These are phyloP conservation scores for Trichoderma reesei DNA, from an alignment of 495 filamentous ascomycete species.

Conservation along the genomic window DNA sequence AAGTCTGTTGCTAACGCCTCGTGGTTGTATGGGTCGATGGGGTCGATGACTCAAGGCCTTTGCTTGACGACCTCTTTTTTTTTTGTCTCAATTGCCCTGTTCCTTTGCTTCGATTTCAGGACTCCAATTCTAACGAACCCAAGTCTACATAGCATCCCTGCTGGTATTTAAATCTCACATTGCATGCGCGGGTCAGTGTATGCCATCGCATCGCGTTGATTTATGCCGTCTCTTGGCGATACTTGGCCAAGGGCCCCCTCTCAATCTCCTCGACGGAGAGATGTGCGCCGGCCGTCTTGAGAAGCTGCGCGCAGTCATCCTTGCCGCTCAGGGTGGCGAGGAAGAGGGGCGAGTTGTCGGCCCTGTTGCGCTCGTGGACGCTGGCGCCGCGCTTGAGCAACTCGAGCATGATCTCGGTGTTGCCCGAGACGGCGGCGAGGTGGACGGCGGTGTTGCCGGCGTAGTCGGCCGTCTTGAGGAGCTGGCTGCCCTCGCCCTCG, in stretches of 20 bases:
- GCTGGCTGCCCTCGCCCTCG: slow-evolving; percentile 48
- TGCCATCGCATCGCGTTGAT: neutral
- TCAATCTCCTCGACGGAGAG: slow-evolving; percentile 17
- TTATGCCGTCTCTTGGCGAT: neutral
- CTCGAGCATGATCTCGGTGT: slow-evolving; percentile 52
- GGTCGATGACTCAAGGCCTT: neutral
- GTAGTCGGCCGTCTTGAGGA: slow-evolving; percentile 75
- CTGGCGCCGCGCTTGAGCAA: slow-evolving; percentile 71
- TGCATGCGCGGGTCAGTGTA: no score
- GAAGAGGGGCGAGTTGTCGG: slow-evolving; percentile 73
- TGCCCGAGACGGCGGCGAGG: slow-evolving; percentile 42
- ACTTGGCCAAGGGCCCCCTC: neutral
- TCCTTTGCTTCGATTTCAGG: neutral
- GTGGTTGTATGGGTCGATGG: neutral
- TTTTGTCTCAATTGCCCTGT: neutral
- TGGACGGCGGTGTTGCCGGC: slow-evolving; percentile 78
- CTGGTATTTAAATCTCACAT: no score
- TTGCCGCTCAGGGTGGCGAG: slow-evolving; percentile 51
- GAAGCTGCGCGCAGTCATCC: slow-evolving; percentile 50
- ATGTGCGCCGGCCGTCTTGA: slow-evolving; percentile 35
- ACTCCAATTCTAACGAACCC: neutral
- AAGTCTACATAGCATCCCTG: no score
- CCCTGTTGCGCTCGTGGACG: slow-evolving; percentile 75
- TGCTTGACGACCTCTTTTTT: neutral
- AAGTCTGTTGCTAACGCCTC: neutral